Conservation (phyloP, 2,329 filamentous ascomycete species). For the Colletotrichum theobromicola region DNA sequence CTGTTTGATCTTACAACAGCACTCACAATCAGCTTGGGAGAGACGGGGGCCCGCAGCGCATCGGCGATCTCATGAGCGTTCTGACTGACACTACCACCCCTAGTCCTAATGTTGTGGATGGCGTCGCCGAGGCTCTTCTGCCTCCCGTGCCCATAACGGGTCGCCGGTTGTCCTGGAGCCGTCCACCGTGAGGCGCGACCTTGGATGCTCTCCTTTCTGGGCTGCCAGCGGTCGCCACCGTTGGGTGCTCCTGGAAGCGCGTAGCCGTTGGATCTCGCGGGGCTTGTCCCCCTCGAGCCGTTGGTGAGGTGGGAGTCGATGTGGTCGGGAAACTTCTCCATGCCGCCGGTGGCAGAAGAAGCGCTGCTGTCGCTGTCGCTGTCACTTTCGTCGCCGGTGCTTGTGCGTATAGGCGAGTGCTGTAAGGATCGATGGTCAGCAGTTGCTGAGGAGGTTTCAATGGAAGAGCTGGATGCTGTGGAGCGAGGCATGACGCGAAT, state of each 20-base stretch:
- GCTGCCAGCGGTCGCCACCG: slow-evolving; percentile 64
- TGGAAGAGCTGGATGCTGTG: slow-evolving; percentile 32
- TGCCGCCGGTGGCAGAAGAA: slow-evolving; percentile 29
- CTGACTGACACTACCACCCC: slow-evolving; percentile 86
- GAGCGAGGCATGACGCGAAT: slow-evolving; percentile 43
- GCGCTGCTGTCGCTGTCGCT: slow-evolving; percentile 17
- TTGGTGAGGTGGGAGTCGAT: slow-evolving; percentile 43
- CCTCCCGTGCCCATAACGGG: slow-evolving; percentile 59
- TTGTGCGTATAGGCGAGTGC: slow-evolving; percentile 23
- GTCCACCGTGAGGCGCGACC: slow-evolving; percentile 38
- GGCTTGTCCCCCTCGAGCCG: slow-evolving; percentile 22
- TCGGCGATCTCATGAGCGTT: slow-evolving; percentile 94
- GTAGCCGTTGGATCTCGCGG: slow-evolving; percentile 33
- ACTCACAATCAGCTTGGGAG: slow-evolving; percentile 81
- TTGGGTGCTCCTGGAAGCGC: slow-evolving; percentile 25
- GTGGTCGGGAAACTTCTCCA: slow-evolving; percentile 65
- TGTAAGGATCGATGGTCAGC: slow-evolving; percentile 30
- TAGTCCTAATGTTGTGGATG: slow-evolving; percentile 79
- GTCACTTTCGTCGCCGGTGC: neutral
- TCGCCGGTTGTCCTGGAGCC: slow-evolving; percentile 14
- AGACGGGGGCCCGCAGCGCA: slow-evolving; percentile 88
- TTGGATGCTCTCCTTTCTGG: slow-evolving; percentile 61
- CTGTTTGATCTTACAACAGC: slow-evolving; percentile 26
- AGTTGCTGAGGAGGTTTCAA: slow-evolving; percentile 35
- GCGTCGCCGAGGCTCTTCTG: slow-evolving; percentile 92